These are phyloP conservation scores for Fraxinus angustifolia DNA, from an alignment of 305 asterid species.

Conservation along the genomic window DNA sequence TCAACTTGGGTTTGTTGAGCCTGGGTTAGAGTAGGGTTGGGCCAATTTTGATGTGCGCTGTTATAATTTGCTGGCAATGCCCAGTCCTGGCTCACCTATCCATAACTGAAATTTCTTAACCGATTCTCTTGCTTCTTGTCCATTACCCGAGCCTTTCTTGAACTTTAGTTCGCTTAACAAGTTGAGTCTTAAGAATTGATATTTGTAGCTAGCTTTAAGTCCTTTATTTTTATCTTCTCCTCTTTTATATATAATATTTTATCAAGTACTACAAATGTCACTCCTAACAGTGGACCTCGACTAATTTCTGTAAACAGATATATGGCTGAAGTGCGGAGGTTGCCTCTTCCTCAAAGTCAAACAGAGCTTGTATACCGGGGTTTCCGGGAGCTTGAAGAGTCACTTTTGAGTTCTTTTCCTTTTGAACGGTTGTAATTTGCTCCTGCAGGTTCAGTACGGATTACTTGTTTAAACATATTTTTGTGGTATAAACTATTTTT, in stretches of 20 bases:
- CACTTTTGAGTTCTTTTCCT: slow-evolving; percentile 57
- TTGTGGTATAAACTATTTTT: not conserved
- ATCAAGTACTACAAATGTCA: slow-evolving; percentile 3
- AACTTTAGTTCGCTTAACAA: not conserved
- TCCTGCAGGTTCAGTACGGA: slow-evolving; percentile 27
- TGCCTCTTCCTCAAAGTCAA: slow-evolving; percentile 73
- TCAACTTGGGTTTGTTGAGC: not conserved
- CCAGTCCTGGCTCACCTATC: not conserved
- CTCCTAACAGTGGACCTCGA: not conserved
- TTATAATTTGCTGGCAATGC: not conserved
- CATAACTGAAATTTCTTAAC: not conserved
- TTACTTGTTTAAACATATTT: not conserved
- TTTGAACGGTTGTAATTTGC: slow-evolving; percentile 48
- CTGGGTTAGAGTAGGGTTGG: not conserved
- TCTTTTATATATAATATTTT: not conserved
- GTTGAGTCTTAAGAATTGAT: not conserved
- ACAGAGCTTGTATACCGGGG: slow-evolving; percentile 74
- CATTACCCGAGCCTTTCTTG: not conserved
- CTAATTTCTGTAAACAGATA: slow-evolving; percentile 41
- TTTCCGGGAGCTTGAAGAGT: slow-evolving; percentile 84
- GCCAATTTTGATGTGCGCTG: not conserved
- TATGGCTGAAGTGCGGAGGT: slow-evolving; percentile 83
- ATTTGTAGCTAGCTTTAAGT: not conserved
- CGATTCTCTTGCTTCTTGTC: not conserved
- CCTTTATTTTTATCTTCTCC: not conserved